phyloP scores from a whole-genome alignment of 129 eudicot genomes.

The Lonicera japonica region DNA sequence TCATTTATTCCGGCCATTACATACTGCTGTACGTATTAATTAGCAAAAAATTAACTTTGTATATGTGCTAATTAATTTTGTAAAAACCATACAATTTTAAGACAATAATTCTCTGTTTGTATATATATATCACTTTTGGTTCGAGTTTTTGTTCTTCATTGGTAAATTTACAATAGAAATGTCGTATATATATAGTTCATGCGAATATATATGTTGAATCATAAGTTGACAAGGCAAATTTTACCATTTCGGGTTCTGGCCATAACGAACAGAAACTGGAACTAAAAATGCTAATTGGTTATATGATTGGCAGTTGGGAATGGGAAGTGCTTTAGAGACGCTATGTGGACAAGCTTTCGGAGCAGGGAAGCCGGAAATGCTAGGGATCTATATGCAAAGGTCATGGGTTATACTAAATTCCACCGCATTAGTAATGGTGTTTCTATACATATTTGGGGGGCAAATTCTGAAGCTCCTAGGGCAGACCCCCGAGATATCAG shows the following conservation, averaged over 20 bases:
- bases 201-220: too few relatives aligned
- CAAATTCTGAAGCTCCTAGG: slow-evolving; percentile 36
- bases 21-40: not conserved
- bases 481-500: slow-evolving; percentile 40
- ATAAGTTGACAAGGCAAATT: too few relatives aligned
- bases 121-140: too few relatives aligned
- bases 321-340: slow-evolving; percentile 70
- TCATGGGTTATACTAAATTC: slow-evolving; percentile 55
- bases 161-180: too few relatives aligned
- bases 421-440: slow-evolving; percentile 24
- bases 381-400: slow-evolving; percentile 67
- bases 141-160: too few relatives aligned
- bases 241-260: too few relatives aligned
- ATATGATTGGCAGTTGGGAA: slow-evolving; percentile 24
- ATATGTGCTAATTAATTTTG: too few relatives aligned
- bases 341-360: slow-evolving; percentile 84
- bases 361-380: slow-evolving; percentile 52
- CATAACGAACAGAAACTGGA: too few relatives aligned
- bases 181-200: too few relatives aligned
- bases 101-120: too few relatives aligned
- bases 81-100: too few relatives aligned
- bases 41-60: not conserved
- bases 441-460: slow-evolving; percentile 35
- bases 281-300: too few relatives aligned
- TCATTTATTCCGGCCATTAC: not conserved